Percentiles rank a stretch among this genome's conserved stretches.
Conservation (phyloP, 345 rosid species). For the Eucalyptus guilfoylei region DNA sequence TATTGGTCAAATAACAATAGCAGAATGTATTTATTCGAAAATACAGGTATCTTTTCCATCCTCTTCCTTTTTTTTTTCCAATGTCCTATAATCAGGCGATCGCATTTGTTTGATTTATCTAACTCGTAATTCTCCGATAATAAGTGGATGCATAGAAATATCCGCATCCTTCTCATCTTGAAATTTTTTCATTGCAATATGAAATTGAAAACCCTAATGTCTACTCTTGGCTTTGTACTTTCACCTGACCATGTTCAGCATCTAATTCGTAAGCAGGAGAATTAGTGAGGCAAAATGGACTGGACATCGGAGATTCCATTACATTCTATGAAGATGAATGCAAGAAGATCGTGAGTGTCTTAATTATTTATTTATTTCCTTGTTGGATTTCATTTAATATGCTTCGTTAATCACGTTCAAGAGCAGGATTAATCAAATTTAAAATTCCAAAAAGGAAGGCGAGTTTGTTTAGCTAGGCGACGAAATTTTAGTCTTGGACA, state of each 20-base stretch:
- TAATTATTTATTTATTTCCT: background rate
- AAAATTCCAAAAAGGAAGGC: background rate
- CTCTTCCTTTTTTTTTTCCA: background rate
- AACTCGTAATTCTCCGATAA: background rate
- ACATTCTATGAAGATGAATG: conserved; percentile 62
- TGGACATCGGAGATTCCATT: conserved; percentile 48
- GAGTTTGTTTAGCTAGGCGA: background rate
- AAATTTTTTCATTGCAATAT: background rate
- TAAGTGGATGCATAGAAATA: background rate
- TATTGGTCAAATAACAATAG: conserved; percentile 80
- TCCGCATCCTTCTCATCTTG: background rate
- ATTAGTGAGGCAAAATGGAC: conserved; percentile 39
- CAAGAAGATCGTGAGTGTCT: conserved; percentile 63
- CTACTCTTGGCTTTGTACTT: background rate
- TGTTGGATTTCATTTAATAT: background rate
- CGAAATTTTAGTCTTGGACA: background rate
- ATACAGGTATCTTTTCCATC: conserved; percentile 35
- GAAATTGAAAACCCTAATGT: background rate
- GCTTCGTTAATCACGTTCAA: background rate
- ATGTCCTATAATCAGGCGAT: background rate
- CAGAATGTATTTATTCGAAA: conserved; percentile 83
- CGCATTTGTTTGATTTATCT: background rate
- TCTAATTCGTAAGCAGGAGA: conserved; percentile 26
- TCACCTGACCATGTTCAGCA: background rate
- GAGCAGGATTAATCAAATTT: background rate